Percentiles rank a stretch among this genome's conserved stretches.
phyloP scores from a whole-genome alignment of 2,329 filamentous ascomycete species.

The Xylaria sp. region DNA sequence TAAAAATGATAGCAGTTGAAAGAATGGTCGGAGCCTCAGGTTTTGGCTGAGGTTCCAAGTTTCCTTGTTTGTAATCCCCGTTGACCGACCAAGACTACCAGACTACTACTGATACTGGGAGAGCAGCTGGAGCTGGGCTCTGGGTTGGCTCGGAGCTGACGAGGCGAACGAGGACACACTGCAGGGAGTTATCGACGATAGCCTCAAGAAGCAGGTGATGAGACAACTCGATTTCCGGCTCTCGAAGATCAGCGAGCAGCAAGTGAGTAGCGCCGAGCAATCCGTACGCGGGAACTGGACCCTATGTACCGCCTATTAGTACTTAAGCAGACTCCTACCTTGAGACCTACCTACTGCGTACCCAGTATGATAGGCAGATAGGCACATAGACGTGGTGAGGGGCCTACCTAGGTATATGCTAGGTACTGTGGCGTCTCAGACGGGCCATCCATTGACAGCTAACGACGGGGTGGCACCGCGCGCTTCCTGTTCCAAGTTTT shows the following conservation, averaged over 20 bases:
- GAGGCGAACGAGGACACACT: conserved; percentile 14
- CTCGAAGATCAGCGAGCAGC: background rate
- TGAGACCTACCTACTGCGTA: no score
- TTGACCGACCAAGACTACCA: no score
- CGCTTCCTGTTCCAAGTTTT: conserved; percentile 8
- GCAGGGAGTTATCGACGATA: background rate
- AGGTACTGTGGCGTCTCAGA: conserved; percentile 4
- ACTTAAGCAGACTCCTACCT: no score
- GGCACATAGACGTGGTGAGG: no score
- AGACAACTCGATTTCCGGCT: background rate
- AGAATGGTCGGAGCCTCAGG: no score
- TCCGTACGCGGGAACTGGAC: background rate
- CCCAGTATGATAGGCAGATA: background rate
- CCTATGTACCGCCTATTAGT: conserved; percentile 5
- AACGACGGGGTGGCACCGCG: background rate
- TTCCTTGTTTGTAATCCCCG: no score
- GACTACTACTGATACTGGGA: no score
- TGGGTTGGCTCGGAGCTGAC: background rate
- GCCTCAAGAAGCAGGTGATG: conserved; percentile 6
- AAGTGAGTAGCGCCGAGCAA: background rate
- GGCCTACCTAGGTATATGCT: background rate
- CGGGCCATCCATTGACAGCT: background rate
- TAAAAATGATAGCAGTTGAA: background rate
- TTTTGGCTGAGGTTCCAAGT: no score
- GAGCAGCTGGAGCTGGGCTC: background rate